These are phyloP conservation scores for Perkinsus marinus DNA, from an alignment of 169 alveolate species.

Conservation along the genomic window DNA sequence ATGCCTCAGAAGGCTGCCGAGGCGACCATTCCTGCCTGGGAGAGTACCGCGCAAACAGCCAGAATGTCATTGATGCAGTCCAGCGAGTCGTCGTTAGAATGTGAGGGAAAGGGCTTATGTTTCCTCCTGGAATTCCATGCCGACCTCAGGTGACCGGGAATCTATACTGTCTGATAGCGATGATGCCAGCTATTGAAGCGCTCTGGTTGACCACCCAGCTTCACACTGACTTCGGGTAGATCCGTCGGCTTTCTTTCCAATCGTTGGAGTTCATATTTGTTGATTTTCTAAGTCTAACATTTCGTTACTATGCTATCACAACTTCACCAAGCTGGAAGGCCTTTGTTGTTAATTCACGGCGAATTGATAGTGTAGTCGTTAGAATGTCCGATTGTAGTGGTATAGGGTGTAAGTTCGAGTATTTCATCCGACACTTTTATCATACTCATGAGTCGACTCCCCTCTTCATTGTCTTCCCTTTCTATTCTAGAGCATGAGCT, in stretches of 20 bases:
- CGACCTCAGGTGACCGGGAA: not conserved
- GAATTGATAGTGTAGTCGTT: too few species aligned
- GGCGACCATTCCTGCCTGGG: not conserved
- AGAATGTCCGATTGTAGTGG: not conserved
- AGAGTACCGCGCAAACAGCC: not conserved
- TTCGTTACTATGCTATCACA: too few species aligned
- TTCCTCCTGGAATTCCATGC: too few species aligned
- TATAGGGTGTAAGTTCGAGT: not conserved
- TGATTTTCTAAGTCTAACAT: too few species aligned
- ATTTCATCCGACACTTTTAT: not conserved
- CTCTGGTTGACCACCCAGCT: not conserved
- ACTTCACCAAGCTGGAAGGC: too few species aligned
- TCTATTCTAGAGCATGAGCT: not conserved
- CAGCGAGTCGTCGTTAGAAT: not conserved
- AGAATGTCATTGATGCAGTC: not conserved
- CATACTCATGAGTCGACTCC: not conserved
- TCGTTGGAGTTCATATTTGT: not conserved
- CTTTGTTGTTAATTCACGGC: too few species aligned
- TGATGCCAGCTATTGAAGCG: not conserved
- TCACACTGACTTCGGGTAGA: not conserved
- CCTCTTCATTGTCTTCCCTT: not conserved
- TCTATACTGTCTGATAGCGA: not conserved
- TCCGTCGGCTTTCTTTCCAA: too few species aligned
- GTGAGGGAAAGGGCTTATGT: not conserved
- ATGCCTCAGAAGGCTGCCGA: not conserved